Base-by-base conservation (phyloP, 140 eudicot species). In the Oenanthe javanica region DNA sequence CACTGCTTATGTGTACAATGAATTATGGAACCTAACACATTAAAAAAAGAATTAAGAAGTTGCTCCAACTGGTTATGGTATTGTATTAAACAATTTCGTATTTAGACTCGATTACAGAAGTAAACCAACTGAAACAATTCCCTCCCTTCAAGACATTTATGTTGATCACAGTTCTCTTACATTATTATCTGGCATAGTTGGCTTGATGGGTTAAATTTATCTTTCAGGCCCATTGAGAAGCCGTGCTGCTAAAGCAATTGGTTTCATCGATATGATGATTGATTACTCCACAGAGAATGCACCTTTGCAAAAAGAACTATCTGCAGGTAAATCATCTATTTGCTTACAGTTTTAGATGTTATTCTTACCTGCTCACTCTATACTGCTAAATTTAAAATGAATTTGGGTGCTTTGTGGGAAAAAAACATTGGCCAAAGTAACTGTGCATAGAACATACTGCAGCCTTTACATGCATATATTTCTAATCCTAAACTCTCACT, bases 211-310 rank as follows among this genome's bases (percentile, higher is more conserved):
- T 79, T 45, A 5, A 46, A 11, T 48, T 75, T 49, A 66, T 79
- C 76, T 19, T 13, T 46, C 82, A 79, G 82, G 82, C 31, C 82
- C 82, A 45, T 79, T 79, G 52, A 47, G 82, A 79, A 79, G 82
- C 21, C 82, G 82, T 27, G 82, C 82, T 27, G 82, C 82, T 46
- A 79, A 79, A 79, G 82, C 82, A 12, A 79, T 79, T 47, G 82
- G 82, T 14, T 79, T 79, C 38, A 79, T 79, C 21, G 82, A 79
- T 31, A 79, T 79, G 82, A 79, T 79, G 82, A 79, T 79, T 2
- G 76, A 79, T 50, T 79, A 79, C 76, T 79, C 82, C 49, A 45
- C 48, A 13, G 82, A 79, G 76, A 79, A 79, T 9, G 82, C 82
- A 67, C 82, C 82, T 36, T 64, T 79, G 76, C 82, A 79, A 52